phyloP scores from a whole-genome alignment of 768 basidiomycete genomes.

The Tephrocybe sp. region DNA sequence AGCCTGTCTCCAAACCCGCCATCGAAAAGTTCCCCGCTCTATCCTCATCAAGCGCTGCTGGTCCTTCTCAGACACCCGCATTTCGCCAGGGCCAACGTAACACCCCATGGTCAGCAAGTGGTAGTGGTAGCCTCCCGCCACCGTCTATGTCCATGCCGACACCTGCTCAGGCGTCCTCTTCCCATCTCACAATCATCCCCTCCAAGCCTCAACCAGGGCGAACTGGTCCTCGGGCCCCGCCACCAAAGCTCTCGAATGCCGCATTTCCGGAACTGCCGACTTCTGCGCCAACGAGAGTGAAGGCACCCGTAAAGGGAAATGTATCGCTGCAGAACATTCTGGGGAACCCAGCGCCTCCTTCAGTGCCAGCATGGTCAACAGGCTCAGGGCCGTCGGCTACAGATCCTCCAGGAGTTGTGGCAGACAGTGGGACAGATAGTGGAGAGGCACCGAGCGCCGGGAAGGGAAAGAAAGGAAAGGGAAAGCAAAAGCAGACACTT shows the following conservation, averaged over 20 bases:
- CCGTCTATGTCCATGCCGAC: conserved; percentile 21
- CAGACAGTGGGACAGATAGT: conserved; percentile 6
- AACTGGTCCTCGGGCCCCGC: conserved; percentile 18
- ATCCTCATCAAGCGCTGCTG: conserved; percentile 10
- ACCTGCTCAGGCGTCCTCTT: conserved; percentile 22
- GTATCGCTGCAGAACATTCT: conserved; percentile 65
- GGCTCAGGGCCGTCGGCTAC: conserved; percentile 10
- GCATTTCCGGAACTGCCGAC: conserved; percentile 73
- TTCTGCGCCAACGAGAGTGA: conserved; percentile 33
- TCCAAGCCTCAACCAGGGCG: conserved; percentile 14
- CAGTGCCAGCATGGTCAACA: conserved; percentile 40
- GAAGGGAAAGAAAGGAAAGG: conserved; percentile 75
- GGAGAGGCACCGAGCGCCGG: conserved; percentile 13
- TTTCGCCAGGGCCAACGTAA: conserved; percentile 47
- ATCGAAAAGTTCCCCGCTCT: conserved; percentile 36
- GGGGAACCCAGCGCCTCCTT: conserved; percentile 39
- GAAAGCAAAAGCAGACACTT: conserved; percentile 82
- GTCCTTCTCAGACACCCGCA: conserved; percentile 21
- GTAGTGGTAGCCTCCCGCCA: conserved; percentile 20
- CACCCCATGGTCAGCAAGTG: conserved; percentile 59
- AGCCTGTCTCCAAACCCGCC: conserved; percentile 17
- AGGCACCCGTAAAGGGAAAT: conserved; percentile 56
- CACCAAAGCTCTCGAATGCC: conserved; percentile 48
- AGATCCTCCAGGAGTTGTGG: background rate
- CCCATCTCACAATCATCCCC: conserved; percentile 19